Base-by-base conservation (phyloP, 805 yeast genomes). In the Scheffersomyces stipitis region DNA sequence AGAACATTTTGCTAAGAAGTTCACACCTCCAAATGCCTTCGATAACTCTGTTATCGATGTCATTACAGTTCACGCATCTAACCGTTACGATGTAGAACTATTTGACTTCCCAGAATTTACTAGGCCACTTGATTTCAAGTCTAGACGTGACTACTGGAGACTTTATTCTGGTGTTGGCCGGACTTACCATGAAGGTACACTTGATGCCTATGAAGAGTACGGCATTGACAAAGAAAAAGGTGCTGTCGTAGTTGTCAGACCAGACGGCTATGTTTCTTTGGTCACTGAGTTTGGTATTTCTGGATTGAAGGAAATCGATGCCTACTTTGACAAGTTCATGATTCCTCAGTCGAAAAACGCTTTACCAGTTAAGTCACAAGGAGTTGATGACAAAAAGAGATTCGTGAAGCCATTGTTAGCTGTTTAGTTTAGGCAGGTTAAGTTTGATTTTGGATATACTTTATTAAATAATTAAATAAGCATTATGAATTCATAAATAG, bases 181-280 rank as follows among this genome's bases (percentile, higher is more conserved):
- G 5, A 50, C 62, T 9, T 56, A 52, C 29, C 64, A 59, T 34
- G 47, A 53, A 33, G 63, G 63, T 12, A 40, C 37, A 8, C 40
- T 47, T 31, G 53, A 57, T 38, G 54, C 54, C 3, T 59, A 57
- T 36, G 48, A 34, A 6, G 39, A 42, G 31, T 59, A 46, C 37
- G 64, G 64, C 5, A 51, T 59, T 34, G 54, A 57, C 31, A 40
- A 47, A 17, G 28, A 41, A 12, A 37, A 36, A 13, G 64, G 64
- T 4, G 45, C 51, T 27, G 37, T 54, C 23, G 37, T 59, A 26
- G 58, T 59, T 10, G 40, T 56, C 8, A 41, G 65, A 27, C 66
- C 66, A 9, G 66, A 60, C 41, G 65, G 66, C 3, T 54, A 60
- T 35, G 58, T 60, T 18, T 50, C 62, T 8, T 9, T 34, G n/a